These are phyloP conservation scores for Neurospora terricola DNA, from an alignment of 495 filamentous ascomycete species.

Conservation along the genomic window DNA sequence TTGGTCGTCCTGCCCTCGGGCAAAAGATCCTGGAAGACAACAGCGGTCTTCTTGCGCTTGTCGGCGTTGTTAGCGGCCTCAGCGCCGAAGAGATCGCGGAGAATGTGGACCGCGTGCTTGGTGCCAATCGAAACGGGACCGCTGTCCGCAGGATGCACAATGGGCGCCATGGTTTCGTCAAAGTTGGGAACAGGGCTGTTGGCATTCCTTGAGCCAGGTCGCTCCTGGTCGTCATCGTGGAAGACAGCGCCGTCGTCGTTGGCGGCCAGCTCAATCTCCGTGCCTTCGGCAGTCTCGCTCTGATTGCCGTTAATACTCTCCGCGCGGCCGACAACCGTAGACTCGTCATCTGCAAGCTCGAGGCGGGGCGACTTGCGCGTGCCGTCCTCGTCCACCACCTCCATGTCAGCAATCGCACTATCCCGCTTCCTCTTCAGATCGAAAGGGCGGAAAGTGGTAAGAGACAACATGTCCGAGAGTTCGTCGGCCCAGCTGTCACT, in stretches of 20 bases:
- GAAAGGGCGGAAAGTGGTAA: slow-evolving; percentile 67
- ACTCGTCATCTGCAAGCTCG: slow-evolving; percentile 58
- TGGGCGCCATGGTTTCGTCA: slow-evolving; percentile 65
- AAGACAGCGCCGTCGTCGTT: slow-evolving; percentile 39
- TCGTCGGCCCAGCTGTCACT: slow-evolving; percentile 82
- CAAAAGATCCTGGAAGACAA: slow-evolving; percentile 85
- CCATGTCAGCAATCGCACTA: slow-evolving; percentile 72
- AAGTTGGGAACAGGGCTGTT: slow-evolving; percentile 43
- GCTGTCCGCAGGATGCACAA: slow-evolving; percentile 68
- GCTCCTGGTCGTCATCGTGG: slow-evolving; percentile 43
- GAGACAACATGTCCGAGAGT: slow-evolving; percentile 70
- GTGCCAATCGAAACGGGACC: slow-evolving; percentile 82
- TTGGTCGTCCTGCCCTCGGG: slow-evolving; percentile 69
- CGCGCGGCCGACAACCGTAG: slow-evolving; percentile 28
- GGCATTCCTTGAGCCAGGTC: slow-evolving; percentile 16
- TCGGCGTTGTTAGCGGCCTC: slow-evolving; percentile 48
- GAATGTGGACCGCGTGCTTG: slow-evolving; percentile 88
- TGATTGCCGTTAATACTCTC: slow-evolving; percentile 42
- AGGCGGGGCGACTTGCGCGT: slow-evolving; percentile 55
- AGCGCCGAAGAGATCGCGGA: slow-evolving; percentile 74
- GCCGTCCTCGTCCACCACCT: slow-evolving; percentile 50
- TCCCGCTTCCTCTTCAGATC: slow-evolving; percentile 93
- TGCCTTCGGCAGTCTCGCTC: slow-evolving; percentile 37
- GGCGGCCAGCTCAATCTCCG: slow-evolving; percentile 55
- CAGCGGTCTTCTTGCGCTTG: slow-evolving; percentile 63